A percentile compares a stretch with the other conserved stretches of the same genome.
phyloP scores from a whole-genome alignment of 1,139 yeast species.

The Suhomyces anneliseae region DNA sequence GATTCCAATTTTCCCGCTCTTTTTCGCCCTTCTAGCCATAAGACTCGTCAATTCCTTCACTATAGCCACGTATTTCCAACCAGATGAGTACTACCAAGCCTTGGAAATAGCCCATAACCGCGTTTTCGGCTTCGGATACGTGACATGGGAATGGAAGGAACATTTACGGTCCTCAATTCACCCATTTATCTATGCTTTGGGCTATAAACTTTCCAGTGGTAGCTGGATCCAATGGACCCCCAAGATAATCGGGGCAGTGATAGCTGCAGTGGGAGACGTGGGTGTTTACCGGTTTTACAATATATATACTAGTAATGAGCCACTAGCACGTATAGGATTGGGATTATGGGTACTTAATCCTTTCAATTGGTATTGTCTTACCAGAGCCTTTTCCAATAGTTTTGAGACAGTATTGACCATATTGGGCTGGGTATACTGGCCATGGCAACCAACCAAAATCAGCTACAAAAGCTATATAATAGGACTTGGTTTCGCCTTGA shows the following conservation, averaged over 20 bases:
- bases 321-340: constrained; percentile 47
- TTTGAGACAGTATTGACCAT: constrained; percentile 75
- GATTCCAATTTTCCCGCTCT: background rate
- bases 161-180: constrained; percentile 77
- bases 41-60: constrained; percentile 65
- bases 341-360: constrained; percentile 64
- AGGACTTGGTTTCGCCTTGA: constrained; percentile 44
- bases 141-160: constrained; percentile 93
- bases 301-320: constrained; percentile 33
- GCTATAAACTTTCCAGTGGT: constrained; percentile 26
- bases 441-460: constrained; percentile 42
- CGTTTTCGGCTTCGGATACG: constrained; percentile 76
- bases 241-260: constrained; percentile 62
- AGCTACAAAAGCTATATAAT: constrained; percentile 15
- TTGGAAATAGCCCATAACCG: constrained; percentile 85
- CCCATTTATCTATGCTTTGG: constrained; percentile 65
- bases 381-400: constrained; percentile 85
- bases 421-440: constrained; percentile 74
- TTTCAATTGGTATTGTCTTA: constrained; percentile 78
- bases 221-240: constrained; percentile 42
- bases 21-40: constrained; percentile 13
- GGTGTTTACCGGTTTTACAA: constrained; percentile 52
- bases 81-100: constrained; percentile 94
- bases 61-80: constrained; percentile 80
- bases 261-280: constrained; percentile 75